Evolutionary conservation across 2,329 filamentous ascomycete genomes (phyloP).

Genomic region (Pseudopithomyces maydicus): DNA sequence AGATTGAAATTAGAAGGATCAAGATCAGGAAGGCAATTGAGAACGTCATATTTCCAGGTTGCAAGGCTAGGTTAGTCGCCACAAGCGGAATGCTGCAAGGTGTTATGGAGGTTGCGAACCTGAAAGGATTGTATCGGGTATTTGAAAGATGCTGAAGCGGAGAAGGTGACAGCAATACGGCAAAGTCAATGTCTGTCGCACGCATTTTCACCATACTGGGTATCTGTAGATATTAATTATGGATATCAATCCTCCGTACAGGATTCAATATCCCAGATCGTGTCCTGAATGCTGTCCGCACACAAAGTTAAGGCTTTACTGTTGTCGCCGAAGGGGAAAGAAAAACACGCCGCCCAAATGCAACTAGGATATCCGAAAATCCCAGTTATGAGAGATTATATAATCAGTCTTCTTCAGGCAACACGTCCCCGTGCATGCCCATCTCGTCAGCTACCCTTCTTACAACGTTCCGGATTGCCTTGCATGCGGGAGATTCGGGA

Average conservation of each 20-base stretch:
- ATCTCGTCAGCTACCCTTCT: conserved; percentile 64
- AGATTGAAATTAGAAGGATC: conserved; percentile 59
- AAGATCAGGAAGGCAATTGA: conserved; percentile 80
- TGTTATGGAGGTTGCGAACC: conserved; percentile 84
- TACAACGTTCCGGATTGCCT: conserved; percentile 81
- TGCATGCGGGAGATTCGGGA: conserved; percentile 88
- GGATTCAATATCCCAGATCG: too few species aligned
- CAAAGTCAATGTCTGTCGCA: too few species aligned
- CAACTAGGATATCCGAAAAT: background rate
- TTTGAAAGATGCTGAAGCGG: conserved; percentile 83
- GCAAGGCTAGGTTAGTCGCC: conserved; percentile 58
- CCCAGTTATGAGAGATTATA: background rate
- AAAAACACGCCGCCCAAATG: conserved; percentile 8
- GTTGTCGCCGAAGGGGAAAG: background rate
- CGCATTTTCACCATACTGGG: too few species aligned
- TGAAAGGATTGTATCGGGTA: conserved; percentile 91
- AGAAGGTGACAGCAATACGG: background rate
- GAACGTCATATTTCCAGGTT: conserved; percentile 30
- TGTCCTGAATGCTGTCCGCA: too few species aligned
- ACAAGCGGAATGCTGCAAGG: conserved; percentile 77
- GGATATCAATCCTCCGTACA: too few species aligned
- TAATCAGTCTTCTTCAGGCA: conserved; percentile 24
- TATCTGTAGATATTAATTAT: too few species aligned
- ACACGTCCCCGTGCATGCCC: conserved; percentile 33
- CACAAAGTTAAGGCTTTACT: background rate